Evolutionary conservation across 2,329 filamentous ascomycete genomes (phyloP).

Genomic region (Delphinella strobiligena): DNA sequence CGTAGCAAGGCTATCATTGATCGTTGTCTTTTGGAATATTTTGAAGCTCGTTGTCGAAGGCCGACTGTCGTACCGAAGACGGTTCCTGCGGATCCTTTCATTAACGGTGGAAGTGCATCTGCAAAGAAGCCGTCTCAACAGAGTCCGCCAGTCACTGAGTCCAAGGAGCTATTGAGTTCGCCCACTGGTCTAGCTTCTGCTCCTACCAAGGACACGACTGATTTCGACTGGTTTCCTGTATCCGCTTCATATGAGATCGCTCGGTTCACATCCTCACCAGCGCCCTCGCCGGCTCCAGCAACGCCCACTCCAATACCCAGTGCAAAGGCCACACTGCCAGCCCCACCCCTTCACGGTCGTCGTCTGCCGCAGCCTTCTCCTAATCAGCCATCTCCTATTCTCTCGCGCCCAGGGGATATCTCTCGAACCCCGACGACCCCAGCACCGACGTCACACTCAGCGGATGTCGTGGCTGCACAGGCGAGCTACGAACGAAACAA

Average conservation of each 20-base stretch:
- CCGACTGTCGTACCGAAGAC: background rate
- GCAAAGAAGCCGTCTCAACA: no score
- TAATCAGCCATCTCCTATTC: no score
- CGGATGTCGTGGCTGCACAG: constrained; percentile 10
- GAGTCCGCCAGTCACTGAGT: no score
- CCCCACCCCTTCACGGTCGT: background rate
- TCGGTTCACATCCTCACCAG: no score
- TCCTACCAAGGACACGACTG: constrained; percentile 6
- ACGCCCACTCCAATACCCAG: no score
- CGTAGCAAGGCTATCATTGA: constrained; percentile 48
- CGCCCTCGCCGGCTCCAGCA: constrained; percentile 6
- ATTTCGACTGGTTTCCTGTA: constrained; percentile 9
- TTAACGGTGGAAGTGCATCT: background rate
- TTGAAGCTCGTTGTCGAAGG: constrained; percentile 20
- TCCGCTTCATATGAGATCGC: background rate
- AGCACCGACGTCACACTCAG: constrained; percentile 17
- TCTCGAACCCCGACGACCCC: no score
- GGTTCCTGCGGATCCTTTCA: constrained; percentile 2
- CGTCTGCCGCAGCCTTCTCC: background rate
- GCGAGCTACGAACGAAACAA: constrained; percentile 30
- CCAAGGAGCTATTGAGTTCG: no score
- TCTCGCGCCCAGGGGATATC: no score
- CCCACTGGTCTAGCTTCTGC: constrained; percentile 7
- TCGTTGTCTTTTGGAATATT: constrained; percentile 39
- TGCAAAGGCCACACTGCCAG: no score